Base-by-base conservation (phyloP, 1,284 basidiomycete species). In the Phellopilus nigrolimitatus region DNA sequence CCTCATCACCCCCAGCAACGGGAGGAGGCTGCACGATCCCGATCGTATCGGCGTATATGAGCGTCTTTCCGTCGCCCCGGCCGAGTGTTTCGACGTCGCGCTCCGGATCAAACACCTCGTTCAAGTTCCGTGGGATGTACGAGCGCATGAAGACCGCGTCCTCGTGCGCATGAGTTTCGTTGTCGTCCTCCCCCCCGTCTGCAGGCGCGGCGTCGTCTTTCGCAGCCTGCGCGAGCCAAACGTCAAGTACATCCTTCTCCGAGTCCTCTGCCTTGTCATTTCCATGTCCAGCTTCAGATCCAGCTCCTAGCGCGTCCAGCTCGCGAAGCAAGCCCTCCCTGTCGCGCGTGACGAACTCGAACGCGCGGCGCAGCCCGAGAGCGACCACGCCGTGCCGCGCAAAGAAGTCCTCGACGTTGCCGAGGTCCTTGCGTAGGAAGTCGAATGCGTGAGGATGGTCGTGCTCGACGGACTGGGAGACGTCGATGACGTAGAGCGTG, bases 381-480 rank as follows among this genome's bases (percentile, higher is more conserved):
- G 86, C 88, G 37, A 62, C 68, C 39, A 89, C 84, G 0, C 91
- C 91, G 19, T 84, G 77, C 55, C 83, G 75, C 1, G 77, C 73
- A 66, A 98, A 99, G 67, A 91, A 99, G 36, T 93, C 92, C 57
- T 98, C 94, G 34, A 95, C 75, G 66, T 99, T 98, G 59, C 82
- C 84, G 45, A 99, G 78, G 68, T 99, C 97, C 36, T 79, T 84
- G 25, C 95, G 85, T 41, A 99, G 74, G 68, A 99, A 99, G 67
- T 99, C 95, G 64, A 93, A 97, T 0, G 94, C 92, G 33, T 87
- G 78, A 0, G 95, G 95, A 63, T 99, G 97, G 67, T 99, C 95
- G 63, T 98, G 95, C 64, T 99, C 97, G 37, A 99, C 95, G 49
- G 91, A 94, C 68, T 99, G 97, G 2, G 93, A 97, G 55, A 99